Percentiles rank a stretch among this genome's conserved stretches.
phyloP scores from a whole-genome alignment of 805 yeast genomes.

The Brettanomyces anomalus region DNA sequence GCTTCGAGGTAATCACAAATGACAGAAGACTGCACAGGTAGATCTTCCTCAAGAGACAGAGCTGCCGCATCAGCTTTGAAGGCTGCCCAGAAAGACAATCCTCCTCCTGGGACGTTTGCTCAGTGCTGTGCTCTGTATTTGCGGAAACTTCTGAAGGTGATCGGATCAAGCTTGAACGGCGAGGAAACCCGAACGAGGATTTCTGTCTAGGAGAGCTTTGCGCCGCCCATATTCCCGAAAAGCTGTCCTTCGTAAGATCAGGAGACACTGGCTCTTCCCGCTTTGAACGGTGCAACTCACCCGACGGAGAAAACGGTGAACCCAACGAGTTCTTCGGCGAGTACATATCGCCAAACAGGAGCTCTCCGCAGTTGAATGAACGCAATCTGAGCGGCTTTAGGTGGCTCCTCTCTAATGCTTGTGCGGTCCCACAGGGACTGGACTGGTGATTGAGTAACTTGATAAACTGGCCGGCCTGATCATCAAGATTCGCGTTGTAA shows the following conservation, averaged over 20 bases:
- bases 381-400: constrained; percentile 11
- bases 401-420: constrained; percentile 6
- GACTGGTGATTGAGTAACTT: constrained; percentile 12
- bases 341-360: neutral
- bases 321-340: neutral
- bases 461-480: constrained; percentile 14
- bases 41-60: constrained; percentile 13
- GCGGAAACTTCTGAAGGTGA: neutral
- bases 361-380: constrained; percentile 10
- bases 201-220: neutral
- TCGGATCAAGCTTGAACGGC: too few species aligned
- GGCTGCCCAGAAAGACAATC: constrained; percentile 9
- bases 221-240: too few species aligned
- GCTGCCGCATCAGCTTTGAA: constrained; percentile 9
- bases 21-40: constrained; percentile 18
- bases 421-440: too few species aligned
- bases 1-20: constrained; percentile 9
- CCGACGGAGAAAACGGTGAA: too few species aligned
- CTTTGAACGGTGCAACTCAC: too few species aligned
- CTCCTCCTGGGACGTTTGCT: too few species aligned
- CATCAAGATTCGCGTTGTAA: constrained; percentile 18
- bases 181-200: too few species aligned
- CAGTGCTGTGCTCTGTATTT: neutral
- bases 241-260: neutral
- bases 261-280: neutral